Conservation (phyloP, 306 rosid genomes). For the Pyrus communis region DNA sequence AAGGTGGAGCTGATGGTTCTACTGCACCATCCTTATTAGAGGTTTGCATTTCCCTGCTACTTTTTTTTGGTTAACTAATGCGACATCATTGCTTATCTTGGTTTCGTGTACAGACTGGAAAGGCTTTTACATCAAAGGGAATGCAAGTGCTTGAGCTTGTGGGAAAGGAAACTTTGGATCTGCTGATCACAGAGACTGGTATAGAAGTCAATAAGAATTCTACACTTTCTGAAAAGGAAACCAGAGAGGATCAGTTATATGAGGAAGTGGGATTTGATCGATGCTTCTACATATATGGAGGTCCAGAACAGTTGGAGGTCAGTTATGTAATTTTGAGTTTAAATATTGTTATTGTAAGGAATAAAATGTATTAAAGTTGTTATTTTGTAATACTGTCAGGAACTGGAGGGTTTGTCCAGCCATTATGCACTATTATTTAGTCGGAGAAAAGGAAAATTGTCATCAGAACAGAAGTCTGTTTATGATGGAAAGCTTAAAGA, state of each 20-base stretch:
- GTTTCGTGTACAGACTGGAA: conserved; percentile 61
- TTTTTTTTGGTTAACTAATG: neutral
- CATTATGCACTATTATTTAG: conserved; percentile 81
- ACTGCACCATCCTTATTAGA: conserved; percentile 75
- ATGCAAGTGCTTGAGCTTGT: conserved; percentile 96
- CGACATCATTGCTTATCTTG: conserved; percentile 26
- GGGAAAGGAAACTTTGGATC: conserved; percentile 90
- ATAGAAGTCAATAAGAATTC: conserved; percentile 67
- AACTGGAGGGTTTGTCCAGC: conserved; percentile 84
- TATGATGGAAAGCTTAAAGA: conserved; percentile 83
- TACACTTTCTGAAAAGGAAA: conserved; percentile 34
- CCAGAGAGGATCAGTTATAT: conserved; percentile 50
- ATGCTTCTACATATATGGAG: conserved; percentile 97
- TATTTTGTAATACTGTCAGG: conserved; percentile 36
- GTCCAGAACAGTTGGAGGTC: conserved; percentile 99
- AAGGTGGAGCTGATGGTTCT: conserved; percentile 51
- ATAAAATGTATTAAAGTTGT: conserved; percentile 11
- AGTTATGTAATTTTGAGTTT: conserved; percentile 17
- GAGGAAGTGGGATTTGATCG: conserved; percentile 95
- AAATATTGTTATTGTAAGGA: neutral
- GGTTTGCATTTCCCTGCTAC: conserved; percentile 38
- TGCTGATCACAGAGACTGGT: conserved; percentile 87
- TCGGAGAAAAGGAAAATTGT: conserved; percentile 73
- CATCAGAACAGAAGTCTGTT: conserved; percentile 61
- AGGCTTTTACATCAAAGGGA: conserved; percentile 89